These are phyloP conservation scores for Vitis hybrid DNA, from an alignment of 177 flowering plant genomes.

Conservation along the genomic window DNA sequence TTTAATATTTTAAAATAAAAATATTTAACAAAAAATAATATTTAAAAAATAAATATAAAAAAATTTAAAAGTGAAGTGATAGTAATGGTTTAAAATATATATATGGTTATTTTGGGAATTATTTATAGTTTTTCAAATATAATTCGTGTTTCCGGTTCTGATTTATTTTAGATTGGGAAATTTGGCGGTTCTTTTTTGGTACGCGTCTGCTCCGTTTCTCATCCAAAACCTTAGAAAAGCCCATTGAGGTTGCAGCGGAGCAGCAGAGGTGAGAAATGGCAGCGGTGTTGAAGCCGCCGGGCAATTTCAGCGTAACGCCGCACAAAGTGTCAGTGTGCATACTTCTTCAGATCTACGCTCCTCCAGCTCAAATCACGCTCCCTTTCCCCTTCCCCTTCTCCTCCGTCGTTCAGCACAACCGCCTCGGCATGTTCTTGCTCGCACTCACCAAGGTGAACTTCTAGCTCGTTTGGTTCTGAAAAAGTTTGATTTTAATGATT, in stretches of 20 bases:
- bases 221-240: neutral
- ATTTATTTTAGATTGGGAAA: too few relatives aligned
- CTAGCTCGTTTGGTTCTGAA: neutral
- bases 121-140: too few relatives aligned
- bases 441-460: conserved; percentile 66
- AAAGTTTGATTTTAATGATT: neutral
- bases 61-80: too few relatives aligned
- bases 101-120: too few relatives aligned
- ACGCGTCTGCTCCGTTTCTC: too few relatives aligned
- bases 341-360: conserved; percentile 64
- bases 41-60: too few relatives aligned
- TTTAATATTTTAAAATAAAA: too few relatives aligned
- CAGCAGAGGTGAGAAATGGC: conserved; percentile 26
- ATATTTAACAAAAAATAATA: too few relatives aligned
- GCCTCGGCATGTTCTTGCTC: conserved; percentile 69
- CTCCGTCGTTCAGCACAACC: conserved; percentile 80
- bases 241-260: neutral
- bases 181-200: too few relatives aligned
- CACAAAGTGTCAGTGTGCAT: conserved; percentile 88
- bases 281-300: conserved; percentile 34
- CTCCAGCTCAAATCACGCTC: conserved; percentile 42
- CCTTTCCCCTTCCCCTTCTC: conserved; percentile 75
- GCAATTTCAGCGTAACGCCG: conserved; percentile 64
- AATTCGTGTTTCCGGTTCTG: too few relatives aligned
- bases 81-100: too few relatives aligned